Percentiles rank a stretch among this genome's conserved stretches.
phyloP scores from a whole-genome alignment of 2,329 filamentous ascomycete species.

The Ophiostoma fasciatum region DNA sequence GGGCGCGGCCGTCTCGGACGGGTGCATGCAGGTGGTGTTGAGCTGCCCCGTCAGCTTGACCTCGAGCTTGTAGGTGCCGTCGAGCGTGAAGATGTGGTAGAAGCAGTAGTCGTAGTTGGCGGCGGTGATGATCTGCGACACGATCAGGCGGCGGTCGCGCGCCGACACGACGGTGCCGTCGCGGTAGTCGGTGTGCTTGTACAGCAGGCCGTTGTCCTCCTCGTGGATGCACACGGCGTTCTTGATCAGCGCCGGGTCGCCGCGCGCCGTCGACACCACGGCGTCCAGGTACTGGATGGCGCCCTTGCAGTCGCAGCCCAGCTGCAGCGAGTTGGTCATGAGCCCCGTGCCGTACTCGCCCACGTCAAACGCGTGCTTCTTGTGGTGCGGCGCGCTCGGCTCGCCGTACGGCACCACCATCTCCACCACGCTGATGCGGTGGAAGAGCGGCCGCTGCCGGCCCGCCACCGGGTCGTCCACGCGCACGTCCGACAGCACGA shows the following conservation, averaged over 20 bases:
- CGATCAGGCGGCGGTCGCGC: conserved; percentile 67
- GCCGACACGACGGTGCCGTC: conserved; percentile 81
- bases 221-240: conserved; percentile 94
- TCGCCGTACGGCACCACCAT: conserved; percentile 91
- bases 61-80: conserved; percentile 82
- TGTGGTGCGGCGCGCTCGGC: conserved; percentile 63
- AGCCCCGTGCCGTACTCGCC: conserved; percentile 63
- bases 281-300: conserved; percentile 86
- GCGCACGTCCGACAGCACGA: conserved; percentile 79
- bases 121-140: conserved; percentile 87
- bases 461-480: conserved; percentile 62
- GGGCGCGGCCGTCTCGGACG: conserved; percentile 65
- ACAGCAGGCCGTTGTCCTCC: conserved; percentile 80
- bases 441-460: conserved; percentile 64
- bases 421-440: conserved; percentile 75
- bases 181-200: conserved; percentile 90
- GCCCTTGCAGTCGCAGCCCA: conserved; percentile 79
- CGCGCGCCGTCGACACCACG: conserved; percentile 64
- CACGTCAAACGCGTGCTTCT: conserved; percentile 69
- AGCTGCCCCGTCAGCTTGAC: conserved; percentile 85
- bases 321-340: conserved; percentile 62
- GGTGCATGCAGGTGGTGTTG: conserved; percentile 75
- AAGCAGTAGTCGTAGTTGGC: conserved; percentile 80
- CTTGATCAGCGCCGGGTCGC: conserved; percentile 67
- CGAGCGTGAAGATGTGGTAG: conserved; percentile 35